phyloP scores from a whole-genome alignment of 257 asterid genomes.

The Fraxinus americana region DNA sequence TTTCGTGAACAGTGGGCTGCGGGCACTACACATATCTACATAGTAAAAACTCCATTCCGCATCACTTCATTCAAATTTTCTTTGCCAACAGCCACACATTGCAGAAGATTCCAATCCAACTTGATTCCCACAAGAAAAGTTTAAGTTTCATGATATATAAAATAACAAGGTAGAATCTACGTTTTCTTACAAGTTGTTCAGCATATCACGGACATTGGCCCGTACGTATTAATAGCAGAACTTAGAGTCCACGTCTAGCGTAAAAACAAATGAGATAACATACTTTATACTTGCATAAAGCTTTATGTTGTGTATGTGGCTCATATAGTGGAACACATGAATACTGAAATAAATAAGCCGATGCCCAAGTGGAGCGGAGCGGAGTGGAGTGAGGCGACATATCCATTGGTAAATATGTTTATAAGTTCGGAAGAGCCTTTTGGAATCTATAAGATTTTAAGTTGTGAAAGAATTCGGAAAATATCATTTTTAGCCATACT shows the following conservation, averaged over 20 bases:
- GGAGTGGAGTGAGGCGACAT: no score
- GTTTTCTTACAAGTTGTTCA: neutral
- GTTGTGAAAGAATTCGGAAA: neutral
- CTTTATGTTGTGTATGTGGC: no score
- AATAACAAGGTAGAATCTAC: neutral
- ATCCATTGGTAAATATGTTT: no score
- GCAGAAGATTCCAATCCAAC: conserved; percentile 82
- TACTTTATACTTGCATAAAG: neutral
- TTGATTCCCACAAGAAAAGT: conserved; percentile 34
- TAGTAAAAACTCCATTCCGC: neutral
- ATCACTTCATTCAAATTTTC: conserved; percentile 35
- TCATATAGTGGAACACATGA: no score
- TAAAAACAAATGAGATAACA: neutral
- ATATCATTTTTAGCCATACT: neutral
- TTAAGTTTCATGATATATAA: neutral
- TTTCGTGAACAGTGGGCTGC: no score
- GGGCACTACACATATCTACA: neutral
- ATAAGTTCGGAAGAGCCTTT: neutral
- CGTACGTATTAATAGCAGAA: neutral
- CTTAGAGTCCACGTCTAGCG: neutral
- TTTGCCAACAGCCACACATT: conserved; percentile 55
- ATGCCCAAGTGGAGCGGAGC: no score
- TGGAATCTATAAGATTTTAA: neutral
- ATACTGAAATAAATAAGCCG: no score
- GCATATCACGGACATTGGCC: neutral